Conservation (phyloP, 805 yeast genomes). For the Barnettozyma siamensis region DNA sequence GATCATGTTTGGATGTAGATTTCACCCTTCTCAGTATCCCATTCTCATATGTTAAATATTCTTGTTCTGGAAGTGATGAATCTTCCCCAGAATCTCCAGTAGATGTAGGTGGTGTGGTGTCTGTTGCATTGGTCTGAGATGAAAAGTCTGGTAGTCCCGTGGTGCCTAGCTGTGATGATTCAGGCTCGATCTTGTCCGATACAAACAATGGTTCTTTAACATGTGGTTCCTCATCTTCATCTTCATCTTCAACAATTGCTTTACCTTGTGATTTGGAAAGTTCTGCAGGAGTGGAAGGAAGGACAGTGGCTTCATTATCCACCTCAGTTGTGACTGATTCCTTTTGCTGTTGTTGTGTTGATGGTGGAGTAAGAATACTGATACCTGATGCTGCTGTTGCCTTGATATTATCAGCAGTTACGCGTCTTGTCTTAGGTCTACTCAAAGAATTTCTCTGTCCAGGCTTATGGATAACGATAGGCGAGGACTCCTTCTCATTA, state of each 20-base stretch:
- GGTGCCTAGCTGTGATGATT: no score
- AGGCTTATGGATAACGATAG: constrained; percentile 4
- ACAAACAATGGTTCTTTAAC: no score
- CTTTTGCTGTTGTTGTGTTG: constrained; percentile 6
- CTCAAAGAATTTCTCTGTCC: not conserved
- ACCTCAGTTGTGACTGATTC: not conserved
- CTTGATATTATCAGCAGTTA: not conserved
- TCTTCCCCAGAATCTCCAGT: not conserved
- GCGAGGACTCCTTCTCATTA: constrained; percentile 2
- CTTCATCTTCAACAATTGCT: constrained; percentile 1
- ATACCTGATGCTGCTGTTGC: not conserved
- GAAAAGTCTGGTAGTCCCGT: not conserved
- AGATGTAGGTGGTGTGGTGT: not conserved
- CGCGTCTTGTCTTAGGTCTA: not conserved
- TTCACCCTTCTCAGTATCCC: constrained; percentile 1
- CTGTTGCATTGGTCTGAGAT: not conserved
- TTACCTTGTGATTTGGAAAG: constrained; percentile 3
- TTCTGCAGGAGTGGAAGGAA: not conserved
- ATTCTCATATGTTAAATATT: constrained; percentile 3
- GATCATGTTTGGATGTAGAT: constrained; percentile 15
- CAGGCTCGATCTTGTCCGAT: no score
- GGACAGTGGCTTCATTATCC: not conserved
- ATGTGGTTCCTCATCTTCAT: constrained; percentile 1
- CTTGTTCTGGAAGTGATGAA: not conserved
- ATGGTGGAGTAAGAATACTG: constrained; percentile 12